Base-by-base conservation (phyloP, 148 eudicot genomes). In the Arbutus unedo region DNA sequence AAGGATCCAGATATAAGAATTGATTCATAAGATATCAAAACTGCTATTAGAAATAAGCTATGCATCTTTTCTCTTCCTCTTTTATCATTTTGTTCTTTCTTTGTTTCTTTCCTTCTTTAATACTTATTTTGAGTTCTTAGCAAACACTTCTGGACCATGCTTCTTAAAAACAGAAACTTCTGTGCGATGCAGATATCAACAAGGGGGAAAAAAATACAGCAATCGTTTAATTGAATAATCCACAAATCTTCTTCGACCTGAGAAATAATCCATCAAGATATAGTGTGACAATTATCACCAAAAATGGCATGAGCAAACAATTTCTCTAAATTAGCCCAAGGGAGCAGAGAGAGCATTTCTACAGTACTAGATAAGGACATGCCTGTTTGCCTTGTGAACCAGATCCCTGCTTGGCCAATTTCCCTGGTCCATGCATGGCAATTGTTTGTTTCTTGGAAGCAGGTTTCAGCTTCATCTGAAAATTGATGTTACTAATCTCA, bases 371-470 rank as follows among this genome's bases (percentile, higher is more conserved):
- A 70, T 18, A 82, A 82, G 54, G 83, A 84, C 91, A 83, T 89
- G 82, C 94, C 90, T 89, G 90, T 25, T 70, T 85, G 47, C 87
- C 88, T 85, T 84, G 91, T 79, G 88, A 85, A 85, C 80, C 79
- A 81, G 90, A 76, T 25, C 85, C 82, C 80, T 85, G 88, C 88
- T 88, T 87, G 60, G 76, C 21, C 76, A 87, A 62, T 83, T 88
- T 91, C 21, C 82, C 85, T 50, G 87, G 81, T 84, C 88, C 89
- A 74, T 74, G 90, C 44, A 83, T 85, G 74, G 77, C 84, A 79
- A 81, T 53, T 75, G 16, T 83, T 76, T 81, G 88, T 83, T 92
- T 91, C 86, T 85, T 89, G 11, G 84, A 57, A 75, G 83, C 78
- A 72, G 83, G 75, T 82, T 86, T 90, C 81, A 87, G 81, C 83